Evolutionary conservation across 768 basidiomycete species (phyloP).

Genomic region (Suillus lakei): DNA sequence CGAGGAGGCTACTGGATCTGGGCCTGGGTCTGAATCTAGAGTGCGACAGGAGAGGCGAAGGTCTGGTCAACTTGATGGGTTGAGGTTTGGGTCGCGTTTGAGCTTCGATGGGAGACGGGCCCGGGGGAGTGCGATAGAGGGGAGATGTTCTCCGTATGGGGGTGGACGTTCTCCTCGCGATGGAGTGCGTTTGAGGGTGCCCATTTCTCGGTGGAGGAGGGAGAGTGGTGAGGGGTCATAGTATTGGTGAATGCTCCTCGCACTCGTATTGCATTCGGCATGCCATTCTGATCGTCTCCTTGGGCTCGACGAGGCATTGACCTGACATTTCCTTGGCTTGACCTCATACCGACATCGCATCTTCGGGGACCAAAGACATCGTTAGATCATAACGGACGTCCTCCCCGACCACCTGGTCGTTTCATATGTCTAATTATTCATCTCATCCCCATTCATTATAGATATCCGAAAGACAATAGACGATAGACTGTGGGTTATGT

Average conservation of each 20-base stretch:
- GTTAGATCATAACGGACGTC: neutral
- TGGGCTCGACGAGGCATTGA: neutral
- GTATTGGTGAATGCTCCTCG: too few relatives aligned
- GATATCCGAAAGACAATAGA: neutral
- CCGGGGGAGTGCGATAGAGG: neutral
- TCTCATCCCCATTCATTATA: neutral
- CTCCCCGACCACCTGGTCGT: neutral
- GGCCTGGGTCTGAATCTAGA: neutral
- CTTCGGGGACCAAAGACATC: neutral
- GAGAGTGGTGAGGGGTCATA: neutral
- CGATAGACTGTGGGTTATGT: neutral
- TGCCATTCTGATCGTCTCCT: neutral
- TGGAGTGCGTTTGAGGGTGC: neutral
- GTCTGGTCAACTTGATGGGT: neutral
- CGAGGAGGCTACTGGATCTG: constrained; percentile 59
- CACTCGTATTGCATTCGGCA: neutral
- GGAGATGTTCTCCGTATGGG: neutral
- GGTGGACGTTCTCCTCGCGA: neutral
- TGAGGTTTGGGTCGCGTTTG: neutral
- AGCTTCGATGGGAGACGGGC: neutral
- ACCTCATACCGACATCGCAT: neutral
- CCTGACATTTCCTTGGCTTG: neutral
- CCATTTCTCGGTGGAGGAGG: constrained; percentile 1
- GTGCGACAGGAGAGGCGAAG: neutral
- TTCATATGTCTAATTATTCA: neutral